phyloP scores from a whole-genome alignment of 2,329 filamentous ascomycete species.

The Fusarium sp. region DNA sequence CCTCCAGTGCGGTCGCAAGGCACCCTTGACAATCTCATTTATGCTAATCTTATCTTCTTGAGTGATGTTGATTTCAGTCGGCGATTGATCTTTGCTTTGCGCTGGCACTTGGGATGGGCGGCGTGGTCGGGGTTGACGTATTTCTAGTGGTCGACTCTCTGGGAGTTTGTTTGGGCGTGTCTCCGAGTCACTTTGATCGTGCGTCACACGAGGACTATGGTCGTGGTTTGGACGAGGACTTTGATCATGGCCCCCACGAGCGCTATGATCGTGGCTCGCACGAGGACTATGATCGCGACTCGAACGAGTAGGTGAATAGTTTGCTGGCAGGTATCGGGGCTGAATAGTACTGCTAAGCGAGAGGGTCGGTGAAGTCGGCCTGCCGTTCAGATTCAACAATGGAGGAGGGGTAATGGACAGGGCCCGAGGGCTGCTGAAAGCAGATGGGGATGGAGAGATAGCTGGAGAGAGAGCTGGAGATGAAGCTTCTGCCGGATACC shows the following conservation, averaged over 20 bases:
- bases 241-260: slow-evolving; percentile 19
- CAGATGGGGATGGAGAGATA: slow-evolving; percentile 69
- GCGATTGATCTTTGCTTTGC: slow-evolving; percentile 72
- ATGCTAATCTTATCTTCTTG: slow-evolving; percentile 88
- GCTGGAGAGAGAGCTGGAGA: slow-evolving; percentile 75
- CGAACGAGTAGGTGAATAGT: slow-evolving; percentile 68
- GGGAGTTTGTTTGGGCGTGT: slow-evolving; percentile 26
- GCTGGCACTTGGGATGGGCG: slow-evolving; percentile 53
- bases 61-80: slow-evolving; percentile 71
- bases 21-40: slow-evolving; percentile 84
- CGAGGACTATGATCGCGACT: slow-evolving; percentile 8
- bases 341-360: slow-evolving; percentile 76
- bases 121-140: slow-evolving; percentile 62
- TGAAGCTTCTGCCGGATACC: slow-evolving; percentile 49
- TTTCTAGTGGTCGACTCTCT: slow-evolving; percentile 55
- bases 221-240: slow-evolving; percentile 54
- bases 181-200: slow-evolving; percentile 38
- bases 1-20: slow-evolving; percentile 83
- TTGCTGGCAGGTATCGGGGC: slow-evolving; percentile 77
- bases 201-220: slow-evolving; percentile 53
- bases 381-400: slow-evolving; percentile 59
- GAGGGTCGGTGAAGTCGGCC: slow-evolving; percentile 71
- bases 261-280: too few relatives aligned
- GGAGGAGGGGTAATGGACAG: slow-evolving; percentile 76
- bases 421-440: slow-evolving; percentile 72